Conservation (phyloP, 192 early-diverging fungal genomes). For the Coemansia sp. region DNA sequence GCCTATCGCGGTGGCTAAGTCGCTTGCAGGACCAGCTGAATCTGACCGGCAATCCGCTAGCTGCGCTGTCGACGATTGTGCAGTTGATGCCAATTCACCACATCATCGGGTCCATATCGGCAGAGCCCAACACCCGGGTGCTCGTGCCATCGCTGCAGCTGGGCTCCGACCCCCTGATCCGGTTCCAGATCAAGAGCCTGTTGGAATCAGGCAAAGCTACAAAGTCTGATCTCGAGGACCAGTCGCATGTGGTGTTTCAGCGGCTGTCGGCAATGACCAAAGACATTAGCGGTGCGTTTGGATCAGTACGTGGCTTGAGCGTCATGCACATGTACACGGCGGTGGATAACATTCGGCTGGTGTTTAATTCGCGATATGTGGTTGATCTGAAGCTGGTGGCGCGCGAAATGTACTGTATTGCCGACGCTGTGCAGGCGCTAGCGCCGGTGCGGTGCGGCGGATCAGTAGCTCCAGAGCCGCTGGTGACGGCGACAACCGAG, state of each 20-base stretch:
- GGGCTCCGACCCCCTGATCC: conserved; percentile 22
- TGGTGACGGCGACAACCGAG: conserved; percentile 40
- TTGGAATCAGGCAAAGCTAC: conserved; percentile 10
- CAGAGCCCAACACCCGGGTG: conserved; percentile 15
- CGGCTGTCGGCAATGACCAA: conserved; percentile 15
- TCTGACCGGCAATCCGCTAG: conserved; percentile 36
- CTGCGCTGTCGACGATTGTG: conserved; percentile 31
- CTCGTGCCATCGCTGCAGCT: conserved; percentile 19
- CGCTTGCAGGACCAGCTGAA: conserved; percentile 45
- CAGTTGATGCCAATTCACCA: conserved; percentile 46
- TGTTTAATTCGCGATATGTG: conserved; percentile 48
- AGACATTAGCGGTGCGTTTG: conserved; percentile 22
- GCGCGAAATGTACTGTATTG: conserved; percentile 32
- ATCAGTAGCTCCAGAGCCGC: conserved; percentile 22
- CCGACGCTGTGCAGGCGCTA: conserved; percentile 30
- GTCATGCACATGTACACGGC: conserved; percentile 53
- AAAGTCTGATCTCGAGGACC: conserved; percentile 1
- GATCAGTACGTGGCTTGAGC: conserved; percentile 26
- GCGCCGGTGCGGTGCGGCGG: background rate
- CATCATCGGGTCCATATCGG: conserved; percentile 25
- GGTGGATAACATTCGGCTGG: conserved; percentile 43
- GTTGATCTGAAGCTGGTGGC: conserved; percentile 46
- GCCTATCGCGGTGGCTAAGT: conserved; percentile 48
- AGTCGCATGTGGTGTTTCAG: conserved; percentile 30
- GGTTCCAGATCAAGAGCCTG: conserved; percentile 16